Conservation (phyloP, 805 yeast species). For the Kodamaea fukazawae region DNA sequence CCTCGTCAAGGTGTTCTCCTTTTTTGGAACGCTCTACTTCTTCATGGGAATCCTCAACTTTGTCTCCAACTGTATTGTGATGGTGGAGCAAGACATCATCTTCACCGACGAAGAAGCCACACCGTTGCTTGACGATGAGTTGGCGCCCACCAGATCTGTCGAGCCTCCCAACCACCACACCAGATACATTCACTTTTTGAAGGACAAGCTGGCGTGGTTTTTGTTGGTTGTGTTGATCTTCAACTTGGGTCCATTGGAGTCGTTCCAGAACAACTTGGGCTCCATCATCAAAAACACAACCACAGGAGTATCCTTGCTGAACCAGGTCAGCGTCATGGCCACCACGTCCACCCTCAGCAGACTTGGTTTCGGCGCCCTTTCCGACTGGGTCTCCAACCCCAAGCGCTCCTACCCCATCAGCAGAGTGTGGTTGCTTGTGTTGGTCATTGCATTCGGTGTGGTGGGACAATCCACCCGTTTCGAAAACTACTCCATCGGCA, state of each 20-base stretch:
- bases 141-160: constrained; percentile 31
- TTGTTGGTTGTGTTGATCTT: constrained; percentile 63
- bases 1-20: constrained; percentile 49
- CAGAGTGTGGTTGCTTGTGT: constrained; percentile 32
- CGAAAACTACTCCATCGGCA: constrained; percentile 17
- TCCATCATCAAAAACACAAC: constrained; percentile 53
- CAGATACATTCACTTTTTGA: constrained; percentile 37
- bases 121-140: constrained; percentile 23
- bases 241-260: constrained; percentile 79
- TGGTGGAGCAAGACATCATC: constrained; percentile 51
- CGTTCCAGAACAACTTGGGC: constrained; percentile 81
- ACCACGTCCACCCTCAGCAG: constrained; percentile 69
- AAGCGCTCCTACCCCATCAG: constrained; percentile 27
- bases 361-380: constrained; percentile 60
- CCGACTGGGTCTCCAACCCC: constrained; percentile 55
- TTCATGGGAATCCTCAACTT: constrained; percentile 59
- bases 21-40: constrained; percentile 53
- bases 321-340: constrained; percentile 61
- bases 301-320: constrained; percentile 23
- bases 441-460: constrained; percentile 26
- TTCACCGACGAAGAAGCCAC: constrained; percentile 34
- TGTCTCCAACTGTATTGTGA: constrained; percentile 61
- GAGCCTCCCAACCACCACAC: constrained; percentile 37
- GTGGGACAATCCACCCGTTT: constrained; percentile 27
- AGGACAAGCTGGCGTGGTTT: constrained; percentile 60